phyloP scores from a whole-genome alignment of 31 red algal genomes.

The Odonthalia washingtoniensis region DNA sequence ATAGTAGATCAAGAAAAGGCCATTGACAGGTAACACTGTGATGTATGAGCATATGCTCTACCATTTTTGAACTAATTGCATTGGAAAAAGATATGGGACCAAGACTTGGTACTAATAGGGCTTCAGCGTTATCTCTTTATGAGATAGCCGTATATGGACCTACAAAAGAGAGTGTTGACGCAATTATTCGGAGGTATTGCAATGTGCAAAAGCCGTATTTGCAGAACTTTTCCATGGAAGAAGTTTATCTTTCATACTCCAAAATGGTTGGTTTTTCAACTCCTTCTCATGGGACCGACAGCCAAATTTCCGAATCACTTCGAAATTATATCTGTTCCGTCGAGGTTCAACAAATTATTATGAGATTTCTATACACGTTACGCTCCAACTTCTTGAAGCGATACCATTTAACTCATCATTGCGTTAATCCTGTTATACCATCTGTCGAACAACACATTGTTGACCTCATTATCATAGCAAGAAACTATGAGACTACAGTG shows the following conservation, averaged over 20 bases:
- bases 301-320: slow-evolving; percentile 41
- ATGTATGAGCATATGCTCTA: slow-evolving; percentile 40
- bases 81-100: slow-evolving; percentile 54
- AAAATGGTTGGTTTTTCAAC: too few species aligned
- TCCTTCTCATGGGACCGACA: slow-evolving; percentile 39
- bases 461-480: background rate
- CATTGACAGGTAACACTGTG: slow-evolving; percentile 36
- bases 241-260: too few species aligned
- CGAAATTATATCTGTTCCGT: slow-evolving; percentile 44
- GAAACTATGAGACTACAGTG: slow-evolving; percentile 26
- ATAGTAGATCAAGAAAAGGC: slow-evolving; percentile 56
- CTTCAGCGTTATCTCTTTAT: slow-evolving; percentile 39
- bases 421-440: background rate
- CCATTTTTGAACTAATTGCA: slow-evolving; percentile 48
- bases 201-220: too few species aligned
- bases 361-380: slow-evolving; percentile 6
- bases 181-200: too few species aligned
- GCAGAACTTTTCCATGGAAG: too few species aligned
- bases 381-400: too few species aligned
- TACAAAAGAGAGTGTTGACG: too few species aligned
- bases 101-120: slow-evolving; percentile 19
- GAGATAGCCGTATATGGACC: slow-evolving; percentile 43
- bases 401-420: slow-evolving; percentile 6
- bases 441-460: slow-evolving; percentile 30
- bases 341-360: slow-evolving; percentile 46